Conservation (phyloP, 2,329 filamentous ascomycete genomes). For the Paecilomyces sp. region DNA sequence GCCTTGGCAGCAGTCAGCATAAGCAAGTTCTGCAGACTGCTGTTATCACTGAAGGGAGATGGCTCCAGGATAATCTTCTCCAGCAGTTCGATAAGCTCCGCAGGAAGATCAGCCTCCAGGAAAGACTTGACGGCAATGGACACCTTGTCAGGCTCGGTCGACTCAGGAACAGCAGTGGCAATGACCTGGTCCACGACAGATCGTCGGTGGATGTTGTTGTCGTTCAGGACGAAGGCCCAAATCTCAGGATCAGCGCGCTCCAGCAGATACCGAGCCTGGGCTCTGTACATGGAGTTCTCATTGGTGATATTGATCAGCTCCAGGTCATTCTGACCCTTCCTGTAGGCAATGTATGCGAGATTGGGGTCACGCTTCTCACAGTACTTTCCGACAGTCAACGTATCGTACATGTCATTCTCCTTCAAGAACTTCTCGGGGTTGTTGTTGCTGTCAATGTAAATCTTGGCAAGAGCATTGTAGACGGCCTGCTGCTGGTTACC, state of each 20-base stretch:
- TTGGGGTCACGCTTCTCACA: constrained; percentile 98
- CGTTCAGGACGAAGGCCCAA: constrained; percentile 89
- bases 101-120: constrained; percentile 81
- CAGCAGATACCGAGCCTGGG: constrained; percentile 90
- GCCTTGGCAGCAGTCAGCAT: constrained; percentile 96
- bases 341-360: constrained; percentile 87
- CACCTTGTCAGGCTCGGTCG: constrained; percentile 87
- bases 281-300: constrained; percentile 99
- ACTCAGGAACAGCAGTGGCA: constrained; percentile 88
- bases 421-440: constrained; percentile 96
- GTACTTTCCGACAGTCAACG: constrained; percentile 88
- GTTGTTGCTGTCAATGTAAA: constrained; percentile 98
- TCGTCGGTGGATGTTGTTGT: constrained; percentile 91
- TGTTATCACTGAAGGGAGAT: constrained; percentile 96
- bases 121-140: constrained; percentile 91
- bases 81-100: constrained; percentile 90
- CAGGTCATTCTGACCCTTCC: constrained; percentile 93
- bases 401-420: constrained; percentile 95
- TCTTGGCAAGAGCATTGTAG: constrained; percentile 96
- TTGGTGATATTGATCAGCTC: constrained; percentile 98
- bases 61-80: constrained; percentile 99
- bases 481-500: constrained; percentile 96
- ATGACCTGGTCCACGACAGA: constrained; percentile 95
- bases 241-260: constrained; percentile 85
- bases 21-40: constrained; percentile 89